Percentiles rank a stretch among this genome's conserved stretches.
Evolutionary conservation across 2,329 filamentous ascomycete species (phyloP).

Genomic region (Penicillium hesseltinei): DNA sequence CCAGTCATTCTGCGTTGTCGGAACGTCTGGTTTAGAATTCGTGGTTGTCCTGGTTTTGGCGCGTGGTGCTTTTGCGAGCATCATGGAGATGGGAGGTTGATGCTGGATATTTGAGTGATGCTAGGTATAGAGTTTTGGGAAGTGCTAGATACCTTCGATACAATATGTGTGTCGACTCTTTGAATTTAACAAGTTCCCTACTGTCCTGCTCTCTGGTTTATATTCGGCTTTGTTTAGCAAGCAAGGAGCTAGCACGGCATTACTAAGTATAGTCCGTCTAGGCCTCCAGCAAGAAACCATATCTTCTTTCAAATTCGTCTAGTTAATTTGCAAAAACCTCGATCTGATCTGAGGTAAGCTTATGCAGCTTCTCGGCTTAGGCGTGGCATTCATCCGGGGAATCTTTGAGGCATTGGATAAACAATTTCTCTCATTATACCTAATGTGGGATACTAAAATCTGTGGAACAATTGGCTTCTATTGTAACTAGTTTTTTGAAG

Average conservation of each 20-base stretch:
- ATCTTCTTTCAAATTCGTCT: background rate
- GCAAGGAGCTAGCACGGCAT: background rate
- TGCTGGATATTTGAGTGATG: background rate
- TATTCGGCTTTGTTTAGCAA: background rate
- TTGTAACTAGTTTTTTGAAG: background rate
- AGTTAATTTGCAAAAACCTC: background rate
- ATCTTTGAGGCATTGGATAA: background rate
- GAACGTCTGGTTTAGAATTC: constrained; percentile 1
- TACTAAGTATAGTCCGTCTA: background rate
- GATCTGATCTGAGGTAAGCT: constrained; percentile 1
- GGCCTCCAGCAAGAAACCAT: background rate
- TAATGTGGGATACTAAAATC: background rate
- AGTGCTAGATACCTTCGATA: background rate
- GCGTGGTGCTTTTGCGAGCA: background rate
- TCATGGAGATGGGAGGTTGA: background rate
- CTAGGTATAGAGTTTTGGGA: background rate
- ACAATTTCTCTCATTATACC: too few relatives aligned
- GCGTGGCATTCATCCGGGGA: background rate
- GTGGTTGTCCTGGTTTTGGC: background rate
- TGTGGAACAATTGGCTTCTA: too few relatives aligned
- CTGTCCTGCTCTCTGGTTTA: background rate
- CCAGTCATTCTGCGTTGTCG: background rate
- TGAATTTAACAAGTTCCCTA: background rate
- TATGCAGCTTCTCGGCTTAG: background rate
- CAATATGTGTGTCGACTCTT: background rate